Percentiles rank a stretch among this genome's conserved stretches.
Conservation (phyloP, 495 filamentous ascomycete species). For the Aspergillus olivimuriae region DNA sequence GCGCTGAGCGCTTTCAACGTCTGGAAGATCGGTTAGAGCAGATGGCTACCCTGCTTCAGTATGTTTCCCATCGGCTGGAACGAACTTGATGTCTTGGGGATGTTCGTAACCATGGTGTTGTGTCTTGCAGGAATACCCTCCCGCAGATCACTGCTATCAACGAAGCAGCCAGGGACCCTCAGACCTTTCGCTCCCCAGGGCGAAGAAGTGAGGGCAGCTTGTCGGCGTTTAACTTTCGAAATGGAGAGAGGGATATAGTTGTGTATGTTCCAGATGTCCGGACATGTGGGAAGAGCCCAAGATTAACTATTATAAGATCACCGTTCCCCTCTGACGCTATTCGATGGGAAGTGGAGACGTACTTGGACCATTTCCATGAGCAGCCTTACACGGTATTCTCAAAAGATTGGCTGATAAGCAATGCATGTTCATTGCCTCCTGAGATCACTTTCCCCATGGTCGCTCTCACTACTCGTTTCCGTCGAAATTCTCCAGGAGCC, state of each 20-base stretch:
- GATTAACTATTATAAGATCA: constrained; percentile 1
- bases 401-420: constrained; percentile 16
- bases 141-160: not conserved
- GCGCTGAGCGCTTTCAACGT: constrained; percentile 11
- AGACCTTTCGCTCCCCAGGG: not conserved
- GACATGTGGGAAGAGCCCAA: too few species aligned
- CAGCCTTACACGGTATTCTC: constrained; percentile 24
- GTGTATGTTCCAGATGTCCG: too few species aligned
- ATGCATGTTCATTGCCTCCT: constrained; percentile 10
- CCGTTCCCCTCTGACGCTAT: constrained; percentile 9
- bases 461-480: constrained; percentile 21
- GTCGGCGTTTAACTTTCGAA: not conserved
- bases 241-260: not conserved
- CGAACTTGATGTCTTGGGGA: too few species aligned
- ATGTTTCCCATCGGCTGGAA: too few species aligned
- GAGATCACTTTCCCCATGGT: constrained; percentile 21
- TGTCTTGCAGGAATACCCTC: not conserved
- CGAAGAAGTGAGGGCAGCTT: not conserved
- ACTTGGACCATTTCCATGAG: constrained; percentile 22
- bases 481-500: constrained; percentile 7
- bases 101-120: too few species aligned
- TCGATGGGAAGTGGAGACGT: constrained; percentile 18
- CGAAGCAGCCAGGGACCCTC: not conserved
- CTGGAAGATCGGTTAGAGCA: constrained; percentile 21
- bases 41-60: constrained; percentile 18